Evolutionary conservation across 129 eudicot species (phyloP), one percentile per base, ranked within the genome.

Genomic region (Erigeron canadensis): DNA sequence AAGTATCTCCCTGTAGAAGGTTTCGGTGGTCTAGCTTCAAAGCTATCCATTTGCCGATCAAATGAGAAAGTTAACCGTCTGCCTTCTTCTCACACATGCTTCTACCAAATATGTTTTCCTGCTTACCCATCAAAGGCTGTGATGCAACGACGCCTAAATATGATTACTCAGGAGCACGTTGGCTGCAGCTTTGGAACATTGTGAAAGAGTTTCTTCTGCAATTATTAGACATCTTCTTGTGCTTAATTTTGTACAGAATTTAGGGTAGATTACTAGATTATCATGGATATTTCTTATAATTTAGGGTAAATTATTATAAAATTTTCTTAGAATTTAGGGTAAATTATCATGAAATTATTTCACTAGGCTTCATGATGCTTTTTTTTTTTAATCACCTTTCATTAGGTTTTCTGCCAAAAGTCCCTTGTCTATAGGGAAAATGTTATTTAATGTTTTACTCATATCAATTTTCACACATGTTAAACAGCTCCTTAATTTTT

Each of bases 61-160:
- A 51, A 71, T 1, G 91, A 84, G 43, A 54, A 91, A 2, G 15
- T 8, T 3, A 84, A 88, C 37, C 91, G 70, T 64, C 81, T 95
- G 72, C 99, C 97, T 11, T 84, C 97, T 7, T 88, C 99, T 47
- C 99, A 90, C 51, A 95, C 99, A 69, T 95, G 99, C 86, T 95
- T 86, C 69, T 84, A 84, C 77, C 81, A 86, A 54, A 46, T 95
- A 23, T 82, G 81, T 69, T 81, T 95, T 61, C 97, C 96, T 10
- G 81, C 94, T 45, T 95, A 95, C 77, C 83, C 91, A 8, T 81
- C 94, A 3, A 41, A 64, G 69, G 54, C 28, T 37, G 60, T 84
- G 19, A 90, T 95, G 97, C 75, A 56, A 54, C 83, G 84, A 41
- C 96, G 96, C 43, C 82, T 95, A 21, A 75, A 53, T 43, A 54